A percentile compares a stretch with the other conserved stretches of the same genome.
phyloP scores from a whole-genome alignment of 1,284 basidiomycete genomes.

The Sporisorium reilianum region DNA sequence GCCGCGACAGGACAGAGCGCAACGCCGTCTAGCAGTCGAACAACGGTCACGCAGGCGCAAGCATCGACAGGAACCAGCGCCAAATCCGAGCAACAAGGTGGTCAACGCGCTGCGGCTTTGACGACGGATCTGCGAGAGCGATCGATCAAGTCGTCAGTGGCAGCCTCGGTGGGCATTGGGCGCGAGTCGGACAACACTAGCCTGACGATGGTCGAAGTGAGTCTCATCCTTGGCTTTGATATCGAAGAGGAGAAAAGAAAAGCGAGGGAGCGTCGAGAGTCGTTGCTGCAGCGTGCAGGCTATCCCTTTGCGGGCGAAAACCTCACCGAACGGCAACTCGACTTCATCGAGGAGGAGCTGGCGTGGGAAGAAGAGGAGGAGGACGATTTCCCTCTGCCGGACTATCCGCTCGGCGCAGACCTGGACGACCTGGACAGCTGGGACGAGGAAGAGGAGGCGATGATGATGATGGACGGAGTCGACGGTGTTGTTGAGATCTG shows the following conservation, averaged over 20 bases:
- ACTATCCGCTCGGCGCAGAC: not conserved
- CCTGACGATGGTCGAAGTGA: conserved; percentile 43
- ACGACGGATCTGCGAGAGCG: conserved; percentile 23
- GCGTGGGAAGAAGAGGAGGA: conserved; percentile 7
- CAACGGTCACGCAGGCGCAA: not conserved
- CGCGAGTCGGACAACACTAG: conserved; percentile 33
- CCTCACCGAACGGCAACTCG: conserved; percentile 15
- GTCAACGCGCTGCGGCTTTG: not conserved
- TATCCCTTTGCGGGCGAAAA: not conserved
- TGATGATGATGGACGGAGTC: not conserved
- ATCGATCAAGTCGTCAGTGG: conserved; percentile 47
- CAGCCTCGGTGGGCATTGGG: conserved; percentile 34
- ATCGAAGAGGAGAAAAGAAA: conserved; percentile 42
- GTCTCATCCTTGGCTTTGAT: conserved; percentile 48
- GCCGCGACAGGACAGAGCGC: not conserved
- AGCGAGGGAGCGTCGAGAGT: conserved; percentile 16
- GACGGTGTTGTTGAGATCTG: not conserved
- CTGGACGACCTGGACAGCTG: too few species aligned
- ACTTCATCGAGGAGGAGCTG: conserved; percentile 22
- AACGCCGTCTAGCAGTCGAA: conserved; percentile 2
- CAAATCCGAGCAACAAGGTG: conserved; percentile 1
- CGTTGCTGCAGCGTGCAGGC: conserved; percentile 15
- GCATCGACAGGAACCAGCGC: not conserved
- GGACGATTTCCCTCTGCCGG: not conserved
- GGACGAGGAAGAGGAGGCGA: not conserved